Evolutionary conservation across 1,139 yeast species (phyloP).

Genomic region (Yamadazyma oceani): DNA sequence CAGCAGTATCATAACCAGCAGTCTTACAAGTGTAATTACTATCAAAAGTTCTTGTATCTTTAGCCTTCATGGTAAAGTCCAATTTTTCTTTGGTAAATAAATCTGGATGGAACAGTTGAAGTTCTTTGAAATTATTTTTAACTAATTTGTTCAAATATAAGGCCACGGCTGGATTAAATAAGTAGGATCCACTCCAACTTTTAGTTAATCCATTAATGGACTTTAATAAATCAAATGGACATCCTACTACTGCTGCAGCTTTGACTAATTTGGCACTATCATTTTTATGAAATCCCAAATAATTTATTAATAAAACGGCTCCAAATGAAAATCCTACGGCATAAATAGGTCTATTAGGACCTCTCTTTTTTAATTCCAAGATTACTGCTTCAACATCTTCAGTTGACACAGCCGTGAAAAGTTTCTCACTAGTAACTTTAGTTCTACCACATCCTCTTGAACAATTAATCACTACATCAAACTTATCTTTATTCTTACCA

Average conservation of each 20-base stretch:
- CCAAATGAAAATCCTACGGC: slow-evolving; percentile 87
- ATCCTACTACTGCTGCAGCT: slow-evolving; percentile 68
- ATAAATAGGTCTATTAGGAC: slow-evolving; percentile 74
- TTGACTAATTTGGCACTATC: slow-evolving; percentile 42
- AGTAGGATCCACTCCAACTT: slow-evolving; percentile 58
- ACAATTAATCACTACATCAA: slow-evolving; percentile 74
- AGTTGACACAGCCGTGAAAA: slow-evolving; percentile 76
- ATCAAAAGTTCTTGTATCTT: slow-evolving; percentile 64
- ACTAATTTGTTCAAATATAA: slow-evolving; percentile 62
- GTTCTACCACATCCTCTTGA: slow-evolving; percentile 88
- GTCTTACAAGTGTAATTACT: slow-evolving; percentile 67
- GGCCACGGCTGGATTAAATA: slow-evolving; percentile 69
- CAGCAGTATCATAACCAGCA: slow-evolving; percentile 69
- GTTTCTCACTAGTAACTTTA: slow-evolving; percentile 67
- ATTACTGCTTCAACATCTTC: slow-evolving; percentile 67
- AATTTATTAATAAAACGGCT: slow-evolving; percentile 76
- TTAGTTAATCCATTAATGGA: slow-evolving; percentile 51
- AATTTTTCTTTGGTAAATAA: slow-evolving; percentile 33
- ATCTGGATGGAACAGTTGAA: slow-evolving; percentile 38
- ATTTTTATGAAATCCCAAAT: slow-evolving; percentile 63
- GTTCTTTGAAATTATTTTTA: slow-evolving; percentile 57
- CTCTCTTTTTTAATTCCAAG: slow-evolving; percentile 50
- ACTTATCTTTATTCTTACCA: slow-evolving; percentile 22
- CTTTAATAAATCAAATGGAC: slow-evolving; percentile 81
- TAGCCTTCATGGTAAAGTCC: slow-evolving; percentile 30